Evolutionary conservation across 345 rosid genomes (phyloP).

Genomic region (Excoecaria agallocha): DNA sequence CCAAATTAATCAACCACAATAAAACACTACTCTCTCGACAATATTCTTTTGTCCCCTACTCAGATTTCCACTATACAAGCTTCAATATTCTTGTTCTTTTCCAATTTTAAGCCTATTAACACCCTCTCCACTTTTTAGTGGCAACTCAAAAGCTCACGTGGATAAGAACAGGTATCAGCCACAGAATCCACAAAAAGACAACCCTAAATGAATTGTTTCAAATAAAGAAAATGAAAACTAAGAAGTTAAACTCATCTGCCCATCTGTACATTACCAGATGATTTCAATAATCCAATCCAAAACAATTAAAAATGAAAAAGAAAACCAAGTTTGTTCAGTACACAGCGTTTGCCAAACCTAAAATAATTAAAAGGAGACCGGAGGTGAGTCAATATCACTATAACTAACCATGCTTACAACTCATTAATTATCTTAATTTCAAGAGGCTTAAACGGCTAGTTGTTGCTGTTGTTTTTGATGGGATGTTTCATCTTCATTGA

Average conservation of each 20-base stretch:
- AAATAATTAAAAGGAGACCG: neutral
- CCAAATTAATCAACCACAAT: conserved; percentile 13
- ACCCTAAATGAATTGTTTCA: neutral
- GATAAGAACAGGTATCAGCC: conserved; percentile 19
- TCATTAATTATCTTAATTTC: neutral
- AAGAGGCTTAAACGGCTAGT: conserved; percentile 45
- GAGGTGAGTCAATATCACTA: conserved; percentile 19
- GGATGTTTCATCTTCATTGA: conserved; percentile 66
- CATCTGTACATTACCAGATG: conserved; percentile 4
- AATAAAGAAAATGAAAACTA: neutral
- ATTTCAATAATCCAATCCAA: conserved; percentile 19
- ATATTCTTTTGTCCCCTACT: conserved; percentile 12
- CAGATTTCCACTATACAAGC: neutral
- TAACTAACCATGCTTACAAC: conserved; percentile 30
- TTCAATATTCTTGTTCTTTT: conserved; percentile 2
- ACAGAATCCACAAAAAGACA: neutral
- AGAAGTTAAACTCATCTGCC: conserved; percentile 12
- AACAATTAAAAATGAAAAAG: conserved; percentile 5
- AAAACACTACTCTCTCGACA: neutral
- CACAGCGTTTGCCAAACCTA: conserved; percentile 17
- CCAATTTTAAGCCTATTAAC: neutral
- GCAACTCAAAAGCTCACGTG: conserved; percentile 11
- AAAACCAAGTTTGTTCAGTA: neutral
- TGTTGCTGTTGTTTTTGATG: conserved; percentile 57
- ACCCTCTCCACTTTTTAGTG: neutral